Evolutionary conservation across 257 asterid species (phyloP).

Genomic region (Plantago major): DNA sequence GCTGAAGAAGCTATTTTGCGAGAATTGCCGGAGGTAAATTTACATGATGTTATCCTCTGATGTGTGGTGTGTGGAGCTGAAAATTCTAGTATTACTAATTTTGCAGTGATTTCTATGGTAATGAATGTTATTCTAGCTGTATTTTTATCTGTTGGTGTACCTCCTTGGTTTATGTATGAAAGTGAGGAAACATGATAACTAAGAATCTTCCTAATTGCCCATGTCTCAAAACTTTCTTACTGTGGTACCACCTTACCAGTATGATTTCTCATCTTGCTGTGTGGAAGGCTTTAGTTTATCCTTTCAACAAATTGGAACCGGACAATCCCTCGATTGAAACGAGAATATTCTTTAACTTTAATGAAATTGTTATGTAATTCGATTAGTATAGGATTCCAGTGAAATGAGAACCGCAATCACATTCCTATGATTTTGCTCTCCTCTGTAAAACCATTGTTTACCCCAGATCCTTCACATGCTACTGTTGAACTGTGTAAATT

Average conservation of each 20-base stretch:
- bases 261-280: no score
- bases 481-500: no score
- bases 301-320: no score
- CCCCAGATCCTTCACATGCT: no score
- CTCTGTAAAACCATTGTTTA: no score
- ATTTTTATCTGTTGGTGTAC: not conserved
- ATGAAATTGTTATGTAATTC: not conserved
- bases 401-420: no score
- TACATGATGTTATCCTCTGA: slow-evolving; percentile 1
- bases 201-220: no score
- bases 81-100: not conserved
- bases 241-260: no score
- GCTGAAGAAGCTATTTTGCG: slow-evolving; percentile 79
- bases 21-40: slow-evolving; percentile 71
- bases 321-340: not conserved
- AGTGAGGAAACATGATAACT: not conserved
- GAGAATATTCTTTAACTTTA: not conserved
- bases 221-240: no score
- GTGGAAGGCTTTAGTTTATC: no score
- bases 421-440: no score
- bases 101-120: not conserved
- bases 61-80: slow-evolving; percentile 11
- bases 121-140: not conserved
- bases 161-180: no score
- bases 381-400: not conserved